These are phyloP conservation scores for Hirsutella rhossiliensis DNA, from an alignment of 2,329 filamentous ascomycete species.

Conservation along the genomic window DNA sequence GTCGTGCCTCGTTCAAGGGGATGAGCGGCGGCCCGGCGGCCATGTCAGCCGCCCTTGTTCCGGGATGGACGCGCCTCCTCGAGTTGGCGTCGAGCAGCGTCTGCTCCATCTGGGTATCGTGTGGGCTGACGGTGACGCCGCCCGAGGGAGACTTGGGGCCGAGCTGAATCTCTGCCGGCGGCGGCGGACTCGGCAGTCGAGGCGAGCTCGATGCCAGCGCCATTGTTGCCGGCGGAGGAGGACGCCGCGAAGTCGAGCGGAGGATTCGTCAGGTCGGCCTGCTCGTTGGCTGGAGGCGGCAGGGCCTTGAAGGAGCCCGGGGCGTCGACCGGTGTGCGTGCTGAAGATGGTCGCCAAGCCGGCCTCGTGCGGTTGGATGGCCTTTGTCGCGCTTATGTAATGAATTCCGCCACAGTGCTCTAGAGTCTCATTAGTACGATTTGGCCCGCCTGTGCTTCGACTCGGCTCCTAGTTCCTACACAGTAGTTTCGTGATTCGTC, in stretches of 20 bases:
- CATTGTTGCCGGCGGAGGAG: slow-evolving; percentile 26
- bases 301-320: background rate
- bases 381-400: too few species aligned
- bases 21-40: slow-evolving; percentile 80
- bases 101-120: slow-evolving; percentile 50
- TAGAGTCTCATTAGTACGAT: too few species aligned
- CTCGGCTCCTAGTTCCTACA: too few species aligned
- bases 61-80: slow-evolving; percentile 76
- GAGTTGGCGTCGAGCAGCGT: slow-evolving; percentile 59
- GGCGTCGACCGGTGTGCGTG: too few species aligned
- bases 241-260: too few species aligned
- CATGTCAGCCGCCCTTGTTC: slow-evolving; percentile 88
- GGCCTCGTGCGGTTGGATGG: too few species aligned
- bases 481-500: too few species aligned
- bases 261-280: background rate
- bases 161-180: slow-evolving; percentile 88
- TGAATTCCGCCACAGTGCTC: too few species aligned
- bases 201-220: slow-evolving; percentile 65
- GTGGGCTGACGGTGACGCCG: slow-evolving; percentile 39
- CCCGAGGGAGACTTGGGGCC: slow-evolving; percentile 64
- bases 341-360: too few species aligned
- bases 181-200: slow-evolving; percentile 86
- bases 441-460: too few species aligned
- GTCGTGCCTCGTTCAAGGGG: slow-evolving; percentile 65
- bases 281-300: background rate